Conservation (phyloP, 148 eudicot species). For the Camellia lanceoleosa region DNA sequence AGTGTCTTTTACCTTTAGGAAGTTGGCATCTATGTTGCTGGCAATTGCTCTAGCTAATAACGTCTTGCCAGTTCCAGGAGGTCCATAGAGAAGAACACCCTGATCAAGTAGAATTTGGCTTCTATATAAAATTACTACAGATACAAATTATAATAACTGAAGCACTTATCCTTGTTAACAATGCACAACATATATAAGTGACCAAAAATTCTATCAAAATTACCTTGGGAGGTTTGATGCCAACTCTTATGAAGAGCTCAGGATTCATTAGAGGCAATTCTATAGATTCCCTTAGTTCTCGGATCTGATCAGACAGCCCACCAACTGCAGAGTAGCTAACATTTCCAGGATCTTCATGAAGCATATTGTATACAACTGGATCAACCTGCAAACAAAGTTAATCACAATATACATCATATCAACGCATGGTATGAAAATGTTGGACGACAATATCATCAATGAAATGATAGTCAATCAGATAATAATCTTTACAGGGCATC, state of each 20-base stretch:
- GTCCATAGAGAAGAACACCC: constrained; percentile 99
- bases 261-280: constrained; percentile 98
- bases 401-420: neutral
- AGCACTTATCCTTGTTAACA: neutral
- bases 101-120: constrained; percentile 12
- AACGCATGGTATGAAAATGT: neutral
- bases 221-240: constrained; percentile 99
- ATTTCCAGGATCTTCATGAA: constrained; percentile 99
- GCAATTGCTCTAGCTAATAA: constrained; percentile 96
- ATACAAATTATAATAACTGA: neutral
- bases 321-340: constrained; percentile 99
- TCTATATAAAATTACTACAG: neutral
- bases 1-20: constrained; percentile 60
- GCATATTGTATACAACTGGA: constrained; percentile 98
- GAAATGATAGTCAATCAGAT: neutral
- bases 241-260: constrained; percentile 94
- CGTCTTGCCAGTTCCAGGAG: constrained; percentile 99
- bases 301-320: constrained; percentile 93
- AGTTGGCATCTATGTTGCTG: constrained; percentile 95
- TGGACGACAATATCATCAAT: neutral
- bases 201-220: neutral
- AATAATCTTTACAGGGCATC: neutral
- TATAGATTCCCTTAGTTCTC: constrained; percentile 93
- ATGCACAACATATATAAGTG: neutral
- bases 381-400: constrained; percentile 57